Evolutionary conservation across 1,284 basidiomycete genomes (phyloP), one percentile per base, ranked within the genome.

Genomic region (Boletus semigastroideus): DNA sequence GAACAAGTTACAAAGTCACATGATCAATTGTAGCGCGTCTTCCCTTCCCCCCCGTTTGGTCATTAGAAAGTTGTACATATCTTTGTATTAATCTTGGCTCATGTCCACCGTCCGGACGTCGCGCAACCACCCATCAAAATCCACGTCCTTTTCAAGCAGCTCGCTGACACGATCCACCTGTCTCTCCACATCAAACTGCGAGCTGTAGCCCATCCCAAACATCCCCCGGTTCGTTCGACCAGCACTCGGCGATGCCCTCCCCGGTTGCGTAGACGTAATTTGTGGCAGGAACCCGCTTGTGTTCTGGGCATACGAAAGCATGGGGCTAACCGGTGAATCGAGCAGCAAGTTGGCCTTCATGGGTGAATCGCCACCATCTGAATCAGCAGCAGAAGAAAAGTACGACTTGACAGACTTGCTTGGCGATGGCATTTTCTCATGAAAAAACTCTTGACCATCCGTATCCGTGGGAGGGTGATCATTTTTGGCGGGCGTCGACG

Each of bases 171-270:
- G 65, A 38, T 72, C 71, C 36, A 77, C 66, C 46, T 71, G 67
- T 14, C 66, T 69, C 55, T 78, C 77, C 5, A 78, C 67, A 54
- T 79, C 75, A 51, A 75, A 75, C 57, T 78, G 78, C n/a, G 77
- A 77, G 48, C 71, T 75, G 53, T 72, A 77, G 1, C 69, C 71
- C 63, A 71, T 63, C 36, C 63, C 69, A 49, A 70, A 59, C 30
- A 64, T 25, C 19, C 65, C 67, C 44, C 61, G 60, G 50, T 61
- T 60, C 43, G 54, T 60, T 48, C 60, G 53, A 46, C 40, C 53
- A 31, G 42, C 30, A 16, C 47, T 47, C 27, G 53, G 55, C n/a
- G 56, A 52, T 25, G 43, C 54, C 47, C 55, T 64, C 20, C 46
- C 48, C 25, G 52, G 57, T 58, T 75, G 75, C 22, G 77, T 75